phyloP scores from a whole-genome alignment of 1,284 basidiomycete species.

The Mycosarcoma mackinlayi region DNA sequence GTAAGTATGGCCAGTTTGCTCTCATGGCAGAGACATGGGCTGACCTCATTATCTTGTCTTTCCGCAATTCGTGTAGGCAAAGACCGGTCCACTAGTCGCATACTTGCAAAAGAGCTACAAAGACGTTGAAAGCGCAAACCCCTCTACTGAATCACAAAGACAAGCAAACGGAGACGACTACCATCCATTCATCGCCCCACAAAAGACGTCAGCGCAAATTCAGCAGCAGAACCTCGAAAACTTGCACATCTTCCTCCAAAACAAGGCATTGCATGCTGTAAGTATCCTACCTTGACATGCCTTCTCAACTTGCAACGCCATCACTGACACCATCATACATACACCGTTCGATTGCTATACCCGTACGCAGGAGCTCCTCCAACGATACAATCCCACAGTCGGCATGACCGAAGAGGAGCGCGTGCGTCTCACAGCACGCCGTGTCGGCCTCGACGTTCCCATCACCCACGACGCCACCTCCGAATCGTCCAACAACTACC shows the following conservation, averaged over 20 bases:
- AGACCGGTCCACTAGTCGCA: constrained; percentile 31
- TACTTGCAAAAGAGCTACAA: constrained; percentile 36
- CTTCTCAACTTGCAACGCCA: neutral
- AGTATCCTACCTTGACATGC: too few species aligned
- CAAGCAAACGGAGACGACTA: constrained; percentile 15
- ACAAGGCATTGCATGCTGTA: constrained; percentile 76
- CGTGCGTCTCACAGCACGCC: constrained; percentile 81
- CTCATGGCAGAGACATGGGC: neutral
- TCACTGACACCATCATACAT: too few species aligned
- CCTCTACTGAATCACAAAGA: neutral
- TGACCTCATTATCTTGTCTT: neutral
- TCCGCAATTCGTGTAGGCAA: constrained; percentile 8
- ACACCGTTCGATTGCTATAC: too few species aligned
- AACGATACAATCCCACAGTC: constrained; percentile 82
- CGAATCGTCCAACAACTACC: constrained; percentile 17
- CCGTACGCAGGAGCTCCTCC: constrained; percentile 53
- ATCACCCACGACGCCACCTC: constrained; percentile 23
- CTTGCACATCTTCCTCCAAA: constrained; percentile 77
- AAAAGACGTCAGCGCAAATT: constrained; percentile 27
- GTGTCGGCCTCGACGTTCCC: constrained; percentile 77
- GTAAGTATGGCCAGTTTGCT: constrained; percentile 6
- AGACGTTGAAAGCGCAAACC: constrained; percentile 7
- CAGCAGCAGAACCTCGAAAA: constrained; percentile 71
- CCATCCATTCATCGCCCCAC: constrained; percentile 26
- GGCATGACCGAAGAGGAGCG: constrained; percentile 82